phyloP scores from a whole-genome alignment of 2,329 filamentous ascomycete species.

The Neonectria hederae region DNA sequence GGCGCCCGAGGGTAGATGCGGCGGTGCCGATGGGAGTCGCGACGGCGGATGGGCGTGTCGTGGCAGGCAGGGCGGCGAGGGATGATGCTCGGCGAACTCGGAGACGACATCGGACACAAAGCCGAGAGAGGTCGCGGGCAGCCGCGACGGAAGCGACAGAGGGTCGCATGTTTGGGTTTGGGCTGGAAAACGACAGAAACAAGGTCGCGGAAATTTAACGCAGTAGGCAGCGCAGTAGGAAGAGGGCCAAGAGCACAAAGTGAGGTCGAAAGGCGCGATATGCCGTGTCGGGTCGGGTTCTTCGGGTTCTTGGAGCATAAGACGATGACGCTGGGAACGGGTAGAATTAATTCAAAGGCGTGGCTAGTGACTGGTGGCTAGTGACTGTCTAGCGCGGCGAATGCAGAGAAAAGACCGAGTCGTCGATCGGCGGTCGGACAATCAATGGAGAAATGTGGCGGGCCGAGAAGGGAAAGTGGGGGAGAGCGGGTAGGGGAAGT shows the following conservation, averaged over 20 bases:
- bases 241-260: background rate
- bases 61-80: conserved; percentile 25
- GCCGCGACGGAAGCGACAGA: conserved; percentile 36
- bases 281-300: conserved; percentile 7
- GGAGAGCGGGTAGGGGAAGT: background rate
- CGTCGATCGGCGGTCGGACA: background rate
- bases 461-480: background rate
- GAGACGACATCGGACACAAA: conserved; percentile 48
- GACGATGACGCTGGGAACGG: background rate
- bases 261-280: conserved; percentile 10
- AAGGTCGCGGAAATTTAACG: background rate
- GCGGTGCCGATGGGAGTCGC: conserved; percentile 15
- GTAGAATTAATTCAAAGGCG: background rate
- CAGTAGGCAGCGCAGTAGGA: background rate
- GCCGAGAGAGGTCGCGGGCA: conserved; percentile 43
- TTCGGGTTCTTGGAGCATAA: conserved; percentile 5
- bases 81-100: conserved; percentile 41
- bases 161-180: conserved; percentile 38
- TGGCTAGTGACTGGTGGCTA: conserved; percentile 5
- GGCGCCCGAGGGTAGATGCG: conserved; percentile 10
- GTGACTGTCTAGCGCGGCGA: background rate
- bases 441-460: background rate
- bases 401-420: background rate
- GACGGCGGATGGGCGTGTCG: conserved; percentile 22
- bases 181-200: background rate